A percentile compares a stretch with the other conserved stretches of the same genome.
phyloP scores from a whole-genome alignment of 441 rosid species.

The Adansonia rubrostipa region DNA sequence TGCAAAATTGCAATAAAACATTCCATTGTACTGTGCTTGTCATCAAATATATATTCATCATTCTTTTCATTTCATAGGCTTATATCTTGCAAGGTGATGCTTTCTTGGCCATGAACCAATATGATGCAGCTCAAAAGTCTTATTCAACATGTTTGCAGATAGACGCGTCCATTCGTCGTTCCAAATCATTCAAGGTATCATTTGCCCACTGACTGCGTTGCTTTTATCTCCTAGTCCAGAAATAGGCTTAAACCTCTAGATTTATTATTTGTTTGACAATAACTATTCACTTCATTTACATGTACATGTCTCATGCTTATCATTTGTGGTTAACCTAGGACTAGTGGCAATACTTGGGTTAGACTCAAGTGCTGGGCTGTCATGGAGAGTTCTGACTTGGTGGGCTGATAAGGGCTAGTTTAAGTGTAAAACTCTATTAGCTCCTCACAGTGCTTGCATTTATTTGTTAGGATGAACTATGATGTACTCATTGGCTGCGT shows the following conservation, averaged over 20 bases:
- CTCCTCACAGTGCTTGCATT: background rate
- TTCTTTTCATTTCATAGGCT: conserved; percentile 43
- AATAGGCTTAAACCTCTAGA: conserved; percentile 13
- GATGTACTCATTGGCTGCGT: background rate
- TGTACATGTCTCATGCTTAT: background rate
- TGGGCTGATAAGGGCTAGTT: background rate
- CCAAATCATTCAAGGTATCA: conserved; percentile 72
- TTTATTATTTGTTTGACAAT: background rate
- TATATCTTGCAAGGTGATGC: conserved; percentile 81
- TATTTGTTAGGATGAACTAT: background rate
- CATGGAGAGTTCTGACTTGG: background rate
- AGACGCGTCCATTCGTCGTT: conserved; percentile 71
- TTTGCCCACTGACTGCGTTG: background rate
- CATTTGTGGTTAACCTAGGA: background rate
- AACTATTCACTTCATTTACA: background rate
- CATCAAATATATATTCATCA: background rate
- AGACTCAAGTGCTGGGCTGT: background rate
- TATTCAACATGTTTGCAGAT: conserved; percentile 60
- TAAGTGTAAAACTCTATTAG: background rate
- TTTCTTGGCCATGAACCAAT: conserved; percentile 62
- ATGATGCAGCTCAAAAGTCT: conserved; percentile 66
- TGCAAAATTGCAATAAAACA: background rate
- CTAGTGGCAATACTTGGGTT: background rate
- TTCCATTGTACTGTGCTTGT: background rate
- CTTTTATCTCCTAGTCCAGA: background rate